Percentiles rank a stretch among this genome's conserved stretches.
Evolutionary conservation across 1,284 basidiomycete species (phyloP).

Genomic region (Sanghuangporus baumii): DNA sequence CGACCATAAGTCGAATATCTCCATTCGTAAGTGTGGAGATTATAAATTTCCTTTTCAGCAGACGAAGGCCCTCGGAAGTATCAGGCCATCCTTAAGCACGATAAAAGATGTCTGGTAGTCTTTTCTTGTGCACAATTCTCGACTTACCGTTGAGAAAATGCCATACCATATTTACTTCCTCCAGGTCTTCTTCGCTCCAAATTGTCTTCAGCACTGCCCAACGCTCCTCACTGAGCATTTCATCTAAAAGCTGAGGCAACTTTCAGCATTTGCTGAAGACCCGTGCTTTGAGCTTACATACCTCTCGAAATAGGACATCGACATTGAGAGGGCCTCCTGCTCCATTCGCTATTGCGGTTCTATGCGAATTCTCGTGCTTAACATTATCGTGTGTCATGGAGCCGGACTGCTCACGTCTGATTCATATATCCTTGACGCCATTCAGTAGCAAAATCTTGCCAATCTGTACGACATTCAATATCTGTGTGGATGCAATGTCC

Average conservation of each 20-base stretch:
- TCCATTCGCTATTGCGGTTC: conserved; percentile 36
- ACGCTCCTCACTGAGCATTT: conserved; percentile 39
- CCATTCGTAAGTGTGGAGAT: conserved; percentile 58
- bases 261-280: neutral
- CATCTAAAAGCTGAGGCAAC: conserved; percentile 45
- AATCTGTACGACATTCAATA: conserved; percentile 27
- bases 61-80: conserved; percentile 39
- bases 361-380: conserved; percentile 14
- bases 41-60: conserved; percentile 45
- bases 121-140: neutral
- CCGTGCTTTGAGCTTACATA: conserved; percentile 19
- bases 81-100: conserved; percentile 49
- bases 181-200: conserved; percentile 39
- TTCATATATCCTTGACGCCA: conserved; percentile 50
- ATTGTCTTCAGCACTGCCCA: conserved; percentile 41
- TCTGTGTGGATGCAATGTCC: neutral
- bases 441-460: conserved; percentile 45
- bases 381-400: neutral
- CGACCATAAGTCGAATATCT: conserved; percentile 50
- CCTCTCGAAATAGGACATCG: conserved; percentile 54
- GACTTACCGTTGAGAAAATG: conserved; percentile 46
- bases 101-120: too few species aligned
- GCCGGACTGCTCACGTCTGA: conserved; percentile 36
- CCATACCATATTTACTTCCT: conserved; percentile 46
- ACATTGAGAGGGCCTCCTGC: conserved; percentile 44